These are phyloP conservation scores for Actinomortierella wolfii DNA, from an alignment of 371 early-diverging fungal species.

Conservation along the genomic window DNA sequence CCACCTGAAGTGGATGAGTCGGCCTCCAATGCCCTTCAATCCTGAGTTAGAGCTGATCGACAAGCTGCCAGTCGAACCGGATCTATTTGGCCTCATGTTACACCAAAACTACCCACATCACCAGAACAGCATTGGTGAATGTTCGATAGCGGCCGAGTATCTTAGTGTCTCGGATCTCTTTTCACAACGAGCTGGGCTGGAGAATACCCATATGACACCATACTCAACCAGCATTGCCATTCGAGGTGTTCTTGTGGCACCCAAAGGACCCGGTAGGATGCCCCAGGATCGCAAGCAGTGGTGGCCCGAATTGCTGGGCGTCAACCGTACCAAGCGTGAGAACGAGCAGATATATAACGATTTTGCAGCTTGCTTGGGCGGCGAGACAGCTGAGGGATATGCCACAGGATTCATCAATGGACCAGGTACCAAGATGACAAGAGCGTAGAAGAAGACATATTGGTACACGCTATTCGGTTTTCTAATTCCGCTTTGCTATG, in stretches of 20 bases:
- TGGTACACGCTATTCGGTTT: background rate
- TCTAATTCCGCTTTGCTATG: background rate
- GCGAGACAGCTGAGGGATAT: slow-evolving; percentile 22
- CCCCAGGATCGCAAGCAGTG: slow-evolving; percentile 21
- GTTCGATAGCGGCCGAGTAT: slow-evolving; percentile 29
- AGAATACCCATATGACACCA: slow-evolving; percentile 29
- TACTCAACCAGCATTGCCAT: slow-evolving; percentile 33
- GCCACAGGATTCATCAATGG: slow-evolving; percentile 27
- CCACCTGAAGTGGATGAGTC: slow-evolving; percentile 26
- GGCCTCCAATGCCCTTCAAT: slow-evolving; percentile 48
- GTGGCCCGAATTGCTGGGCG: slow-evolving; percentile 34
- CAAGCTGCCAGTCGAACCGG: slow-evolving; percentile 50
- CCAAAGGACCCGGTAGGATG: slow-evolving; percentile 4
- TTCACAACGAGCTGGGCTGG: slow-evolving; percentile 4
- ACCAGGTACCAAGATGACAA: slow-evolving; percentile 22
- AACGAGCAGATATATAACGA: slow-evolving; percentile 30
- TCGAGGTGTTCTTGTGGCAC: slow-evolving; percentile 31
- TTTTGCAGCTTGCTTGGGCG: slow-evolving; percentile 20
- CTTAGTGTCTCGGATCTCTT: slow-evolving; percentile 28
- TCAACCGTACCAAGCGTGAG: slow-evolving; percentile 22
- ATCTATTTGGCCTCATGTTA: slow-evolving; percentile 49
- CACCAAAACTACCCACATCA: slow-evolving; percentile 54
- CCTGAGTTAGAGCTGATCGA: slow-evolving; percentile 59
- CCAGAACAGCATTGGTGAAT: slow-evolving; percentile 20
- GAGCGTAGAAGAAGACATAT: too few relatives aligned